Conservation (phyloP, 352 stramenopile species). For the Phytopythium litorale region DNA sequence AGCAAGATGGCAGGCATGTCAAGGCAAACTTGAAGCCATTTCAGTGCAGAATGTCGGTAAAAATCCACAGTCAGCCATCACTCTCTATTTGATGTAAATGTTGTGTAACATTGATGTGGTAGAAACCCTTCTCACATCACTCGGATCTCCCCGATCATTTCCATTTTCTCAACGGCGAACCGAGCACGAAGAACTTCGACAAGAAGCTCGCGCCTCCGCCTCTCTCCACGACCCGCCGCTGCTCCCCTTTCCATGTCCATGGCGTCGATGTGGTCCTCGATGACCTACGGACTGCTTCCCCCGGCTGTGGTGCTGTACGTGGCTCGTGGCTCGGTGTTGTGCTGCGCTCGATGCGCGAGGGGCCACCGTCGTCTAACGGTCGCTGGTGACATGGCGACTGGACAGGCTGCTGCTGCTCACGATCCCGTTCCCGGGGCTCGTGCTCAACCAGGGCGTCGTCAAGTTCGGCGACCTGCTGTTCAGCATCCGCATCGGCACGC, state of each 20-base stretch:
- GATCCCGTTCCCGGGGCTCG: slow-evolving; percentile 61
- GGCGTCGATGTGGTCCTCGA: slow-evolving; percentile 71
- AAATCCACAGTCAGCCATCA: background rate
- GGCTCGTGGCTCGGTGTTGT: background rate
- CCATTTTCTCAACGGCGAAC: background rate
- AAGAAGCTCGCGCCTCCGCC: background rate
- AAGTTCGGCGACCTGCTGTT: slow-evolving; percentile 73
- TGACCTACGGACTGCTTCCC: slow-evolving; percentile 74
- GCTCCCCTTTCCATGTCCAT: slow-evolving; percentile 17
- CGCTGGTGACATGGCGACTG: background rate
- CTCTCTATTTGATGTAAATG: background rate
- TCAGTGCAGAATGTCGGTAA: background rate
- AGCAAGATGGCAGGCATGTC: background rate
- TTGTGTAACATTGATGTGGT: too few relatives aligned
- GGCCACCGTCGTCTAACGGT: background rate
- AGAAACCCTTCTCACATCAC: background rate
- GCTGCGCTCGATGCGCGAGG: background rate
- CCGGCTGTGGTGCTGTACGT: slow-evolving; percentile 71
- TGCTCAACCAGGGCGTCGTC: slow-evolving; percentile 65
- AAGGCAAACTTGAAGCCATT: background rate
- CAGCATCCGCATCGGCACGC: slow-evolving; percentile 65
- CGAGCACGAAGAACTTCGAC: background rate
- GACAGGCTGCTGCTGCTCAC: slow-evolving; percentile 68
- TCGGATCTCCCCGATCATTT: background rate
- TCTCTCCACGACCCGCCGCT: background rate